Base-by-base conservation (phyloP, 2,329 filamentous ascomycete species). In the Nemania abortiva region DNA sequence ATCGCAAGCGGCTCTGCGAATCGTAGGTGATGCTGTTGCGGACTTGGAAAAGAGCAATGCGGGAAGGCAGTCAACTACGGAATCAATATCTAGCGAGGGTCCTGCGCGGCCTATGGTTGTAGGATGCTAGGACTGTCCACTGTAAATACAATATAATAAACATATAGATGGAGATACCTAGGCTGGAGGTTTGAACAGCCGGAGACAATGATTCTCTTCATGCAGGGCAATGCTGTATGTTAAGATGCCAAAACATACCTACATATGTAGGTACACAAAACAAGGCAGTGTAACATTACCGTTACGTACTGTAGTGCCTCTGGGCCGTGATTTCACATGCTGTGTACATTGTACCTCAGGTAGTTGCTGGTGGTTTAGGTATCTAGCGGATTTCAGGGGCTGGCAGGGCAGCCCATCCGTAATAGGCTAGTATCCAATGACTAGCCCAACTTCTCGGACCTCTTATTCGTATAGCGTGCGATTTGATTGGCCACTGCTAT, bases 21-120 rank as follows among this genome's bases (percentile, higher is more conserved):
- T 79, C 42, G 72, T 79, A 62, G 64, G 73, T 2, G 70, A 75
- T 29, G 77, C 77, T 31, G 34, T 74, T 18, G 63, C 31, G 3
- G 63, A 74, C n/a, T 55, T 73, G 66, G 27, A 70, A 53, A 54
- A 37, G n/a, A 54, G 37, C 22, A 24, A 56, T 24, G 37, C 11
- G 3, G 13, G 13, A 42, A 42, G 13, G 11, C 37, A 34, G 31
- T 34, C 31, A n/a, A n/a, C n/a, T n/a, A n/a, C n/a, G n/a, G n/a
- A n/a, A n/a, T n/a, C n/a, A n/a, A n/a, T n/a, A n/a, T n/a, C n/a
- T 34, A 34, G 31, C 31, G 31, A 34, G 31, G 4, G 4, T 9
- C 31, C 9, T 4, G 31, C 31, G 18, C 42, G 13, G 18, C 39
- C 27, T 6, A 15, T 49, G 22, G 31, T 29, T 47, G 18, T 20